Evolutionary conservation across 257 asterid species (phyloP).

Genomic region (Capsicum rhomboideum): DNA sequence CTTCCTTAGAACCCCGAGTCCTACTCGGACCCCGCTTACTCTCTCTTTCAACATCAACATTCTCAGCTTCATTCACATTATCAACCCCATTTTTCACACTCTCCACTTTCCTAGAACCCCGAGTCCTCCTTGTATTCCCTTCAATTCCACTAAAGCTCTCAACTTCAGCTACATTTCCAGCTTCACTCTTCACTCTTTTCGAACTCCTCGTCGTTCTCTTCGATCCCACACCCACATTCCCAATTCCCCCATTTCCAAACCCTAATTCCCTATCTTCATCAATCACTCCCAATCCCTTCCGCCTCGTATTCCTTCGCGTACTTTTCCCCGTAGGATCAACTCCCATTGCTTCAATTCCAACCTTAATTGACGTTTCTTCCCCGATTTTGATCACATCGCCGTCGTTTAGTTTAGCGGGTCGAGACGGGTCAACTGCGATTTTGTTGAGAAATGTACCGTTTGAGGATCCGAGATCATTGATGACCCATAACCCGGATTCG

Average conservation of each 20-base stretch:
- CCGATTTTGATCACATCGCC: slow-evolving; percentile 56
- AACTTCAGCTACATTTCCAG: background rate
- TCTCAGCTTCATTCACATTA: background rate
- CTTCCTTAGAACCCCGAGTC: background rate
- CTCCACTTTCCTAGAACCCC: background rate
- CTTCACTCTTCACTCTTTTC: background rate
- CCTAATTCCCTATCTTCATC: slow-evolving; percentile 37
- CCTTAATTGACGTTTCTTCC: slow-evolving; percentile 50
- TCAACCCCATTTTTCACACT: background rate
- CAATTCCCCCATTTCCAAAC: background rate
- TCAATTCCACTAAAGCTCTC: background rate
- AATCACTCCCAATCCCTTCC: slow-evolving; percentile 22
- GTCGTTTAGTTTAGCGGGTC: slow-evolving; percentile 25
- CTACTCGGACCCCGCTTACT: background rate
- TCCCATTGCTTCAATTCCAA: slow-evolving; percentile 15
- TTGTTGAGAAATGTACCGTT: slow-evolving; percentile 64
- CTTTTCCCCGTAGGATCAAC: background rate
- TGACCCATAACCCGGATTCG: slow-evolving; percentile 31
- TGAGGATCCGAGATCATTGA: slow-evolving; percentile 60
- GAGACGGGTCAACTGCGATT: slow-evolving; percentile 18
- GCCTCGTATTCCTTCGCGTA: slow-evolving; percentile 30
- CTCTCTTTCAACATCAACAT: background rate
- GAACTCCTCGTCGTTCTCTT: background rate
- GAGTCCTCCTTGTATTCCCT: background rate
- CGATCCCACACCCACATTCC: background rate